Evolutionary conservation across 441 rosid species (phyloP).

Genomic region (Erodium chrysanthum): DNA sequence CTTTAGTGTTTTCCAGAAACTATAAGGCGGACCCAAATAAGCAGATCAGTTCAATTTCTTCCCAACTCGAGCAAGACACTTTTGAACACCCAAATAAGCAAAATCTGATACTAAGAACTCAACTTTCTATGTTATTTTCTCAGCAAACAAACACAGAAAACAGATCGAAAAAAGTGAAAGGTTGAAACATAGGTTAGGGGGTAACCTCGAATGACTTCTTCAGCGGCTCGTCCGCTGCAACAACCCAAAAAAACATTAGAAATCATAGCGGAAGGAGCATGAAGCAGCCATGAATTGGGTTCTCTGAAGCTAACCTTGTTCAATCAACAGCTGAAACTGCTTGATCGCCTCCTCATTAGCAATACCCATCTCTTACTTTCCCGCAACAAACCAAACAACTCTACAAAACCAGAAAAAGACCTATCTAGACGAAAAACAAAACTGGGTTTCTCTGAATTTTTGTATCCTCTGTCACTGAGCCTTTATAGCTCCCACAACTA

Average conservation of each 20-base stretch:
- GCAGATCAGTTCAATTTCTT: neutral
- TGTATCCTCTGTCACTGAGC: neutral
- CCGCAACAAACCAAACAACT: neutral
- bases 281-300: constrained; percentile 12
- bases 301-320: constrained; percentile 43
- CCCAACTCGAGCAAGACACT: neutral
- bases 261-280: constrained; percentile 16
- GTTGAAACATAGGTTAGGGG: too few relatives aligned
- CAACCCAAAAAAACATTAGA: constrained; percentile 10
- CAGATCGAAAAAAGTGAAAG: constrained; percentile 17
- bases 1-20: neutral
- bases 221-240: constrained; percentile 63
- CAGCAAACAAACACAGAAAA: constrained; percentile 8
- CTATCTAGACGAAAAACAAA: neutral
- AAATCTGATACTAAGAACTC: neutral
- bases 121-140: neutral
- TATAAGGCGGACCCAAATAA: neutral
- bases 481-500: neutral
- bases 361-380: constrained; percentile 33
- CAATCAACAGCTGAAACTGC: constrained; percentile 59
- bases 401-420: neutral
- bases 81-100: neutral
- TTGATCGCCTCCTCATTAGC: constrained; percentile 57
- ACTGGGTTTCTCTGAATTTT: constrained; percentile 10
- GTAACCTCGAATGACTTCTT: constrained; percentile 59